A percentile compares a stretch with the other conserved stretches of the same genome.
Evolutionary conservation across 1,139 yeast genomes (phyloP).

Genomic region (Taiozyma sp.): DNA sequence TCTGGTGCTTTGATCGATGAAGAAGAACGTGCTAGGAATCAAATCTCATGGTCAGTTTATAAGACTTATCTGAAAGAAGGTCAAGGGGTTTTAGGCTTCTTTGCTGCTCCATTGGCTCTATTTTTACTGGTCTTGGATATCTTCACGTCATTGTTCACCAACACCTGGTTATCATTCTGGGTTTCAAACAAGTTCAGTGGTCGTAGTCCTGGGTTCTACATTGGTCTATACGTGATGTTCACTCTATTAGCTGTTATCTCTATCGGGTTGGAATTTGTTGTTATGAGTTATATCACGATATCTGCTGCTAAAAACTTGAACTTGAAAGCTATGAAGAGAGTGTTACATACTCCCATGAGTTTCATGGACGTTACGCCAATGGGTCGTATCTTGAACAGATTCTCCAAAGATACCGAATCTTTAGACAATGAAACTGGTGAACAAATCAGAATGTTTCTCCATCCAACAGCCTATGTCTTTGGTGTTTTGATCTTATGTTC

Average conservation of each 20-base stretch:
- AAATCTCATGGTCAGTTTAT: constrained; percentile 41
- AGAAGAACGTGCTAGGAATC: constrained; percentile 46
- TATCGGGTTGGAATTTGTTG: constrained; percentile 45
- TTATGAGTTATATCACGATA: constrained; percentile 50
- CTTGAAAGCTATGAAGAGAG: constrained; percentile 48
- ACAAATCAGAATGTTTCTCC: constrained; percentile 45
- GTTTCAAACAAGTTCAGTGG: constrained; percentile 46
- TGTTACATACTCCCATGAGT: constrained; percentile 74
- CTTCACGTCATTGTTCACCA: constrained; percentile 59
- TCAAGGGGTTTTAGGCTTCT: constrained; percentile 39
- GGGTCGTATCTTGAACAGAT: constrained; percentile 64
- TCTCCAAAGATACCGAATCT: constrained; percentile 79
- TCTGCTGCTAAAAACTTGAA: constrained; percentile 36
- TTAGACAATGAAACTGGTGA: constrained; percentile 70
- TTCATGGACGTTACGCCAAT: constrained; percentile 64
- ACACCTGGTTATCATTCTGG: constrained; percentile 89
- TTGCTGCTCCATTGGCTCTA: constrained; percentile 38
- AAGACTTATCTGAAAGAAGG: constrained; percentile 43
- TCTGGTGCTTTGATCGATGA: constrained; percentile 36
- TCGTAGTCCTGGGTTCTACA: constrained; percentile 51
- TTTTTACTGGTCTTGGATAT: constrained; percentile 38
- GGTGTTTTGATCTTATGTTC: constrained; percentile 67
- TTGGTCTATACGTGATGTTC: constrained; percentile 62
- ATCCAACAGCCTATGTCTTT: constrained; percentile 43
- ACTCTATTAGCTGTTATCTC: constrained; percentile 42